A percentile compares a stretch with the other conserved stretches of the same genome.
Conservation (phyloP, 768 basidiomycete species). For the Pisolithus sp. region DNA sequence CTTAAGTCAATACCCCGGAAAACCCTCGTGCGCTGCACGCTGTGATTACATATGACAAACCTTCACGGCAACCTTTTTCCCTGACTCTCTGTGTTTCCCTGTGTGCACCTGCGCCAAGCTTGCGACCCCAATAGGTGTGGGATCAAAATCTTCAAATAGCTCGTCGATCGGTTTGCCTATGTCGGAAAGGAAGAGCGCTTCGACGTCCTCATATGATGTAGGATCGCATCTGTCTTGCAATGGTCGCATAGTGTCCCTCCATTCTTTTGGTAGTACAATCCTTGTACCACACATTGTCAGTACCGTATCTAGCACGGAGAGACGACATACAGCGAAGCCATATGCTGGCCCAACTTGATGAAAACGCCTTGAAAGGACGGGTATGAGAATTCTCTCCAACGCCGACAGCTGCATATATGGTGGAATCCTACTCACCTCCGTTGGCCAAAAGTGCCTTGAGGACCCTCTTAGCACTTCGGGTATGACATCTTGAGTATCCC, state of each 20-base stretch:
- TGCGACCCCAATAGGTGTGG: slow-evolving; percentile 87
- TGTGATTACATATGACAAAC: slow-evolving; percentile 28
- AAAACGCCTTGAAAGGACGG: slow-evolving; percentile 51
- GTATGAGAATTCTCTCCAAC: neutral
- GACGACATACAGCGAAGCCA: slow-evolving; percentile 54
- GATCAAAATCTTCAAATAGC: slow-evolving; percentile 81
- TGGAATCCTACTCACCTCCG: slow-evolving; percentile 50
- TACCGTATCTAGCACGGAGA: slow-evolving; percentile 11
- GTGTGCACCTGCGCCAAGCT: slow-evolving; percentile 95
- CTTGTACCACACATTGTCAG: slow-evolving; percentile 23
- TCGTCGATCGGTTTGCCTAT: slow-evolving; percentile 67
- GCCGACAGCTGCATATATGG: neutral
- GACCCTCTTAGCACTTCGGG: slow-evolving; percentile 71
- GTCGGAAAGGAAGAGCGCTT: slow-evolving; percentile 71
- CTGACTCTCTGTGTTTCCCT: slow-evolving; percentile 64
- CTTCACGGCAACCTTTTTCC: slow-evolving; percentile 81
- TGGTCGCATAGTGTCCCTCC: slow-evolving; percentile 51
- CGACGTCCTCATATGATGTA: slow-evolving; percentile 72
- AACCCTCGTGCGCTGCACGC: neutral
- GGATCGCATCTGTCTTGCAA: slow-evolving; percentile 93
- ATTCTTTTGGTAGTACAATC: slow-evolving; percentile 54
- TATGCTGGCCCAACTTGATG: slow-evolving; percentile 87
- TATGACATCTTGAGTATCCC: slow-evolving; percentile 76
- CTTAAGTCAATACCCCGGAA: slow-evolving; percentile 1
- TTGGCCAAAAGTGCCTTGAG: slow-evolving; percentile 82